Conservation (phyloP, 1,284 basidiomycete genomes). For the Fistulina hepatica region DNA sequence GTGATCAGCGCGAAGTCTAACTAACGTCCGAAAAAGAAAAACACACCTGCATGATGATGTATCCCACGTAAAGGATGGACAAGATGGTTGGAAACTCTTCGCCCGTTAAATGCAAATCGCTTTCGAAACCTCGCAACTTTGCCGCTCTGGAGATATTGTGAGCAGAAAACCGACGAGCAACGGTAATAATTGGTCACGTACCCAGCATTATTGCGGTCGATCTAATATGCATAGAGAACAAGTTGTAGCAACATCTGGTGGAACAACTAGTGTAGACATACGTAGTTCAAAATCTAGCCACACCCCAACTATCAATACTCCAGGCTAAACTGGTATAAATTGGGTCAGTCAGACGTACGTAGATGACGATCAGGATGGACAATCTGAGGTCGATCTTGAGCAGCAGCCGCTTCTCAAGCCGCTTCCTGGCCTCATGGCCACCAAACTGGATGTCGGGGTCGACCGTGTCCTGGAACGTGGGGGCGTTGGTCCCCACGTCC, state of each 20-base stretch:
- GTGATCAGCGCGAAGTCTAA: too few relatives aligned
- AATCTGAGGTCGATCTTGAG: constrained; percentile 39
- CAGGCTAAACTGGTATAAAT: too few relatives aligned
- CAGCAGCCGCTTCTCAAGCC: constrained; percentile 35
- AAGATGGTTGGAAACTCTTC: constrained; percentile 55
- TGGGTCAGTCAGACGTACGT: too few relatives aligned
- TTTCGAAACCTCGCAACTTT: constrained; percentile 48
- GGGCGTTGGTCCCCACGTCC: not conserved
- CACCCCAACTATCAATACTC: too few relatives aligned
- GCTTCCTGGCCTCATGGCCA: constrained; percentile 30
- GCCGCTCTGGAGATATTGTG: constrained; percentile 29
- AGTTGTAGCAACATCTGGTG: constrained; percentile 1
- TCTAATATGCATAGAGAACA: constrained; percentile 24
- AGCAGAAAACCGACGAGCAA: not conserved
- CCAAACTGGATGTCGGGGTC: constrained; percentile 33
- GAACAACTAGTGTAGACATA: constrained; percentile 15
- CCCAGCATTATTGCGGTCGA: constrained; percentile 61
- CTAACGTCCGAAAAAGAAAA: too few relatives aligned
- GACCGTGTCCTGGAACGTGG: constrained; percentile 5
- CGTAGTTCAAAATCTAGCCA: constrained; percentile 47
- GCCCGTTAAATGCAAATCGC: constrained; percentile 45
- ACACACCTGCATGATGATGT: constrained; percentile 69
- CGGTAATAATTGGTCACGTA: constrained; percentile 20
- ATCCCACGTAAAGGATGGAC: constrained; percentile 66
- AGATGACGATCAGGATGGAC: constrained; percentile 41